A percentile compares a stretch with the other conserved stretches of the same genome.
phyloP scores from a whole-genome alignment of 2,329 filamentous ascomycete species.

The Phialocephala subalpina region DNA sequence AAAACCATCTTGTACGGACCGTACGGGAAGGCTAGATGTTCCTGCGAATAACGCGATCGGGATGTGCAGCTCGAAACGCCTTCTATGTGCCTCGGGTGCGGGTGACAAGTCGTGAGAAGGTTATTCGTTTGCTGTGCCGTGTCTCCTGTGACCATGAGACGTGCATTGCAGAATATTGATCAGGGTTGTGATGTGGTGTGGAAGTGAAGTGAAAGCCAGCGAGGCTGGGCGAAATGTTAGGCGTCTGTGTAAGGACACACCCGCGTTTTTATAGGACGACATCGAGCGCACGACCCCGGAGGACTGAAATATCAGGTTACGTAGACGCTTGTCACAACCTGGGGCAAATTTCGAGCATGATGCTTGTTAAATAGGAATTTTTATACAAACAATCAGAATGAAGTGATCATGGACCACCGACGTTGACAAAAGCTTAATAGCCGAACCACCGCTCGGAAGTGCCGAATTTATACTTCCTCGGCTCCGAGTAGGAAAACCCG shows the following conservation, averaged over 20 bases:
- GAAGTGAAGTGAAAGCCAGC: neutral
- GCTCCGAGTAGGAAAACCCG: neutral
- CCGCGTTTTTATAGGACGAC: no score
- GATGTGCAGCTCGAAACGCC: neutral
- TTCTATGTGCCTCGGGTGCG: neutral
- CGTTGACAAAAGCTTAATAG: no score
- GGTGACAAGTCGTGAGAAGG: neutral
- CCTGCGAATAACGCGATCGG: neutral
- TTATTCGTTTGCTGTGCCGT: neutral
- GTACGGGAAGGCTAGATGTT: neutral
- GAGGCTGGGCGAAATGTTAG: neutral
- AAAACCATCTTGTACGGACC: neutral
- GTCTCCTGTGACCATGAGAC: neutral
- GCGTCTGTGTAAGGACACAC: no score
- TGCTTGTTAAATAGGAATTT: no score
- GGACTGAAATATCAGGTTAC: no score
- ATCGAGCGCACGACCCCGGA: no score
- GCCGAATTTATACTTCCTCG: neutral
- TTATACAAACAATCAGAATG: no score
- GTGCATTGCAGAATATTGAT: neutral
- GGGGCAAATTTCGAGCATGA: no score
- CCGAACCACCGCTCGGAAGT: neutral
- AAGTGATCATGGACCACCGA: no score
- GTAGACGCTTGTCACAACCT: no score
- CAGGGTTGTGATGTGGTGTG: neutral